Conservation (phyloP, 768 basidiomycete genomes). For the Sarcomyxa edulis region DNA sequence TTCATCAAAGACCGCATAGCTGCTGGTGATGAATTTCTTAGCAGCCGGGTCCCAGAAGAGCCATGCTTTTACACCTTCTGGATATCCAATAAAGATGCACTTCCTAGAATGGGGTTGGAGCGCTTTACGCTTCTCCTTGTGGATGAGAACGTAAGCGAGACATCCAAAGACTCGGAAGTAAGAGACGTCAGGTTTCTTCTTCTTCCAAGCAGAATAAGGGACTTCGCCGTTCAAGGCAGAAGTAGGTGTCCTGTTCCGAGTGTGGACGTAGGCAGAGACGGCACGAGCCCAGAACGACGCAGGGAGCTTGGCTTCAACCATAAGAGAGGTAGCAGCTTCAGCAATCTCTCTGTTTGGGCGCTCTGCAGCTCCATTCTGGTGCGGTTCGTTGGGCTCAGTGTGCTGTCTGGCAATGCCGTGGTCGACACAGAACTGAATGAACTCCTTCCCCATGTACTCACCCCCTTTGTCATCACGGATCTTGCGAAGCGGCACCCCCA, state of each 20-base stretch:
- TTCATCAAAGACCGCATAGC: conserved; percentile 27
- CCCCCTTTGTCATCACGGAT: conserved; percentile 30
- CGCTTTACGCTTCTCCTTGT: conserved; percentile 24
- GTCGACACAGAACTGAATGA: conserved; percentile 16
- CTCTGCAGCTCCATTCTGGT: conserved; percentile 42
- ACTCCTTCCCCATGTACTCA: conserved; percentile 22
- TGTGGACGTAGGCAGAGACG: conserved; percentile 15
- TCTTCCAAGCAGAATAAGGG: conserved; percentile 13
- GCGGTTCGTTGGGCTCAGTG: conserved; percentile 20
- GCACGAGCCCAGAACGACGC: conserved; percentile 16
- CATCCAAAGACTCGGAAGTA: conserved; percentile 33
- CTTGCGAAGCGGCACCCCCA: conserved; percentile 16
- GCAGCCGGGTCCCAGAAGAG: conserved; percentile 26
- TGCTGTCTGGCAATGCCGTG: conserved; percentile 19
- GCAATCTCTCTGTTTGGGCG: conserved; percentile 28
- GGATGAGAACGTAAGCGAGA: conserved; percentile 30
- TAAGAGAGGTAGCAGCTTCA: conserved; percentile 24
- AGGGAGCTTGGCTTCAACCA: conserved; percentile 16
- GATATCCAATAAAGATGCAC: conserved; percentile 33
- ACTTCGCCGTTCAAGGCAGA: conserved; percentile 9
- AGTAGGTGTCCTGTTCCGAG: conserved; percentile 13
- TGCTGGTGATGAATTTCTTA: conserved; percentile 19
- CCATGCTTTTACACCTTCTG: conserved; percentile 24
- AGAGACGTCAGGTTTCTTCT: conserved; percentile 15
- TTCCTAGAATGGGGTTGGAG: conserved; percentile 23